A percentile compares a stretch with the other conserved stretches of the same genome.
These are phyloP conservation scores for Tricholoma matsutake DNA, from an alignment of 768 basidiomycete genomes.

Conservation along the genomic window DNA sequence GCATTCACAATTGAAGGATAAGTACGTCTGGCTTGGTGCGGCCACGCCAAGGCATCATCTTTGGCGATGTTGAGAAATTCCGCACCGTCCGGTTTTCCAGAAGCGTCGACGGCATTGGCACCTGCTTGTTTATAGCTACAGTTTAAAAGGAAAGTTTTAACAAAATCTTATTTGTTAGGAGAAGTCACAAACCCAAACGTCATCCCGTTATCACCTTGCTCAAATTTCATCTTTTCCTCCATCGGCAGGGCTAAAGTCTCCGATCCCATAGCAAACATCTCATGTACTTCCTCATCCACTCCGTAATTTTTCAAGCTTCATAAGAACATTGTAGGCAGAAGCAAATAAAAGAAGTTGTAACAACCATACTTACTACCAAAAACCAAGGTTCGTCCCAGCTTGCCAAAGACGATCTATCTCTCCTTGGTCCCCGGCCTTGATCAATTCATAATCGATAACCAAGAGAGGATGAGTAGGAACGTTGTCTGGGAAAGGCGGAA, in stretches of 20 bases:
- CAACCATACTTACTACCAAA: conserved; percentile 56
- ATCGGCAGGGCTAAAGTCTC: conserved; percentile 52
- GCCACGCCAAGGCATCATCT: conserved; percentile 66
- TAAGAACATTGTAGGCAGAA: background rate
- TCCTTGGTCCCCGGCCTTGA: conserved; percentile 35
- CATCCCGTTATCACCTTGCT: conserved; percentile 49
- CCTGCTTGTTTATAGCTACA: conserved; percentile 61
- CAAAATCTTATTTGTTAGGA: background rate
- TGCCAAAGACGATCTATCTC: conserved; percentile 55
- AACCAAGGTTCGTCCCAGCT: conserved; percentile 56
- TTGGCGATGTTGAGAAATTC: conserved; percentile 70
- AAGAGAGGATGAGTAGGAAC: conserved; percentile 53
- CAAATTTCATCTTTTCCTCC: conserved; percentile 56
- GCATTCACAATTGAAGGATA: conserved; percentile 51
- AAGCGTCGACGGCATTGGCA: conserved; percentile 58
- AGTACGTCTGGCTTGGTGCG: conserved; percentile 44
- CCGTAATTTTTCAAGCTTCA: conserved; percentile 56
- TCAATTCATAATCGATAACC: conserved; percentile 50
- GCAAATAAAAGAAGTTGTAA: background rate
- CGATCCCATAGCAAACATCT: conserved; percentile 55
- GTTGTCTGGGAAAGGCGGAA: conserved; percentile 48
- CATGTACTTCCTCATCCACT: conserved; percentile 41
- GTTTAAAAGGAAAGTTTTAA: conserved; percentile 2
- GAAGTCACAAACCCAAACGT: conserved; percentile 33
- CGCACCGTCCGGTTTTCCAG: conserved; percentile 50